phyloP scores from a whole-genome alignment of 202 grass and related monocot genomes.

The Setaria viridis region DNA sequence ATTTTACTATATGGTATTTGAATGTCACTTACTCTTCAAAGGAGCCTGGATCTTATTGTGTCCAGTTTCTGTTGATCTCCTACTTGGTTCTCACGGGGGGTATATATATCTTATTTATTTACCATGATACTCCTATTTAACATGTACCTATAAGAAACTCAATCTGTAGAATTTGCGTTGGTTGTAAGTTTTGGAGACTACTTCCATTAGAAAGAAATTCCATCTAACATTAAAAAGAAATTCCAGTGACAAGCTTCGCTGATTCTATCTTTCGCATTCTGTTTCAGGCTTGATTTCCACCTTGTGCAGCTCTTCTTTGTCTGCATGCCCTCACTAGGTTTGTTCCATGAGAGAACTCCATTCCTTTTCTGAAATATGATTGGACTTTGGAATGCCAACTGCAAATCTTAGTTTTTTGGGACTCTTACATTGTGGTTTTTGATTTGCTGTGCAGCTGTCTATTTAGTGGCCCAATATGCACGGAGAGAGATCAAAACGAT shows the following conservation, averaged over 20 bases:
- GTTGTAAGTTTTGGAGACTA: constrained; percentile 4
- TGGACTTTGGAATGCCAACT: constrained; percentile 3
- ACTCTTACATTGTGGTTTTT: constrained; percentile 35
- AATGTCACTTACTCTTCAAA: background rate
- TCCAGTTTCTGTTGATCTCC: constrained; percentile 3
- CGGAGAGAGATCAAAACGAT: constrained; percentile 87
- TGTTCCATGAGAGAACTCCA: constrained; percentile 19
- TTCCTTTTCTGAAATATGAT: background rate
- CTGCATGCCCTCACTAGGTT: constrained; percentile 95
- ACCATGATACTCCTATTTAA: constrained; percentile 7
- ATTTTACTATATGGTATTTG: background rate
- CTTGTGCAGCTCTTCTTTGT: constrained; percentile 96
- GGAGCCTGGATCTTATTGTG: background rate
- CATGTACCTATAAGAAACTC: constrained; percentile 19
- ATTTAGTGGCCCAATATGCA: constrained; percentile 83
- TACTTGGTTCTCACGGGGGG: background rate
- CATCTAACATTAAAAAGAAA: constrained; percentile 26
- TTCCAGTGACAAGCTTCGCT: constrained; percentile 1
- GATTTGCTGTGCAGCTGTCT: constrained; percentile 73
- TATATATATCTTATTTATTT: constrained; percentile 10
- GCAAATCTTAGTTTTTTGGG: constrained; percentile 22
- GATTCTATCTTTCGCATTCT: constrained; percentile 27
- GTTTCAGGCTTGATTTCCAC: constrained; percentile 91
- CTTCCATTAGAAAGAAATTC: constrained; percentile 30
- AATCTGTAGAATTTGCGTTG: background rate